Conservation (phyloP, 2,329 filamentous ascomycete species). For the Rhynchosporium secalis region DNA sequence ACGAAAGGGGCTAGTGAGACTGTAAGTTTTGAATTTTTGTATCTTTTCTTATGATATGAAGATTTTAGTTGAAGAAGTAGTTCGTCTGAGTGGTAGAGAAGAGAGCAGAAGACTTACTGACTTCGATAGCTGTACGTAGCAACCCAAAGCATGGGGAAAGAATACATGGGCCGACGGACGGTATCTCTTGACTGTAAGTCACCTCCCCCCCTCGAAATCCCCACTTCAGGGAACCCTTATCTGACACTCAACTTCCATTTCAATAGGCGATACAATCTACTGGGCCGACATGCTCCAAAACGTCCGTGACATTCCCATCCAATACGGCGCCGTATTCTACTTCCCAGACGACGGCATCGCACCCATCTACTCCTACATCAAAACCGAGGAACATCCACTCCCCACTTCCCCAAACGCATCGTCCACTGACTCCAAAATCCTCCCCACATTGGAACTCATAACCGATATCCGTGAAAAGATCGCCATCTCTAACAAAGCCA, state of each 20-base stretch:
- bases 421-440: no score
- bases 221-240: no score
- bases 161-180: constrained; percentile 36
- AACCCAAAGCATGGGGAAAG: constrained; percentile 38
- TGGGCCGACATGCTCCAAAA: constrained; percentile 38
- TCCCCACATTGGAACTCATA: constrained; percentile 21
- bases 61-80: no score
- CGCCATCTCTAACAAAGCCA: constrained; percentile 35
- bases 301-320: constrained; percentile 12
- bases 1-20: constrained; percentile 18
- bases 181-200: constrained; percentile 38
- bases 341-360: constrained; percentile 30
- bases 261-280: constrained; percentile 38
- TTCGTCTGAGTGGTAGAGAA: no score
- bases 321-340: constrained; percentile 17
- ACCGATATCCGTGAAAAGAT: constrained; percentile 39
- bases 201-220: no score
- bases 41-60: no score
- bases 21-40: neutral
- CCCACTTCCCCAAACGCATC: neutral
- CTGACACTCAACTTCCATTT: no score
- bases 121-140: constrained; percentile 36
- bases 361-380: constrained; percentile 40
- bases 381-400: constrained; percentile 31
- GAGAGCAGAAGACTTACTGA: neutral